Evolutionary conservation across 1,284 basidiomycete species (phyloP), one percentile per base, ranked within the genome.

Genomic region (Pascua guehoae): DNA sequence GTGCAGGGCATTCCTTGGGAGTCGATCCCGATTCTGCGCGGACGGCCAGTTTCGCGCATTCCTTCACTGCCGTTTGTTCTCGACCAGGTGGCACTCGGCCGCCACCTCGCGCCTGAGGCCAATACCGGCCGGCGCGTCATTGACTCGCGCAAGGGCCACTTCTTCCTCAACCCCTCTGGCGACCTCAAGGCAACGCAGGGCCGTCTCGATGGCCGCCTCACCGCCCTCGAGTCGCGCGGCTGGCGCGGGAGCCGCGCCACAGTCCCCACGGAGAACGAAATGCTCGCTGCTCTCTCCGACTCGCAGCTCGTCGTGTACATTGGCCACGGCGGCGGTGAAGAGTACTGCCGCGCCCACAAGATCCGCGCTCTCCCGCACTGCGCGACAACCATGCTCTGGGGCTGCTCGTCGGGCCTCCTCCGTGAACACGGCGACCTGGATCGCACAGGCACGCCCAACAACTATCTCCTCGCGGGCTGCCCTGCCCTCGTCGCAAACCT

Each of bases 351-450:
- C 5, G 89, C 90, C 1, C 86, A 88, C 71, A 88, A 88, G 66
- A 84, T 98, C 53, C 83, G 90, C 16, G 83, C 88, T 61, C 81
- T 98, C 18, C 81, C 83, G 4, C 81, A 82, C 16, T 98, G 95
- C 71, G 93, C 95, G 1, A 88, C 88, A 11, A 88, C 91, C 0
- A 96, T 99, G 92, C 84, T 99, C 9, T 99, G 94, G 95, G 95
- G 96, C 0, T 99, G 95, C 80, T 98, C 95, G 0, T 96, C 92
- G 0, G 96, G 94, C 15, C 79, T 84, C 4, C 77, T 99, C 60
- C 83, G 84, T 54, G 89, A 94, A 53, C 89, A 92, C 83, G 95
- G 95, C 12, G 91, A 95, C 59, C 93, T 93, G 67, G 95, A 98
- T 68, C 83, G 89, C 14, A 83, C 85, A 14, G 95, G 95, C 10